These are phyloP conservation scores for Ustilago loliicola DNA, from an alignment of 1,284 basidiomycete species.

Conservation along the genomic window DNA sequence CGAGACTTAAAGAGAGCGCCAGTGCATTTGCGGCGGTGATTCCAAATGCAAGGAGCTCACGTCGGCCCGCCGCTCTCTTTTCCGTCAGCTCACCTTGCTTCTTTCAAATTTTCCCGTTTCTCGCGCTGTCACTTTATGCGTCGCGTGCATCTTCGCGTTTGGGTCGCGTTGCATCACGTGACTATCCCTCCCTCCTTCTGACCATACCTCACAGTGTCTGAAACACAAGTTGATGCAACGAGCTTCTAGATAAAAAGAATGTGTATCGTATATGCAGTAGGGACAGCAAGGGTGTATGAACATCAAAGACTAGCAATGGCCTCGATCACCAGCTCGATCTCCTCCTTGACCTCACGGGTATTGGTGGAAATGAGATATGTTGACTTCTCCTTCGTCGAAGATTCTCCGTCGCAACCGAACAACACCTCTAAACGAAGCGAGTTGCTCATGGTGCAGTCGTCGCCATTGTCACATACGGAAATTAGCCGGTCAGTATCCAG, in stretches of 20 bases:
- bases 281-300: neutral
- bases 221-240: neutral
- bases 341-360: constrained; percentile 16
- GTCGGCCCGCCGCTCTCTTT: constrained; percentile 6
- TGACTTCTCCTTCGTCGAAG: neutral
- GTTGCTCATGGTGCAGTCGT: constrained; percentile 23
- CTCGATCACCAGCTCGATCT: constrained; percentile 26
- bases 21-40: constrained; percentile 9
- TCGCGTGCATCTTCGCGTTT: constrained; percentile 21
- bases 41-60: constrained; percentile 23
- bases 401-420: neutral
- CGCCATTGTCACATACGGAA: constrained; percentile 10
- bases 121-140: constrained; percentile 47
- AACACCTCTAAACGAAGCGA: constrained; percentile 14
- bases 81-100: constrained; percentile 14
- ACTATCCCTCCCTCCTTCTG: neutral
- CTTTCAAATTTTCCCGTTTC: constrained; percentile 7
- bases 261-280: neutral
- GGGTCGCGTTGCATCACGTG: constrained; percentile 36
- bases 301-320: constrained; percentile 7
- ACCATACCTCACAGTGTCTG: neutral
- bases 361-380: constrained; percentile 15
- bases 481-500: constrained; percentile 1
- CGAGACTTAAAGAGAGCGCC: no score
- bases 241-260: no score